Evolutionary conservation across 2,329 filamentous ascomycete genomes (phyloP).

Genomic region (Macrophomina tecta): DNA sequence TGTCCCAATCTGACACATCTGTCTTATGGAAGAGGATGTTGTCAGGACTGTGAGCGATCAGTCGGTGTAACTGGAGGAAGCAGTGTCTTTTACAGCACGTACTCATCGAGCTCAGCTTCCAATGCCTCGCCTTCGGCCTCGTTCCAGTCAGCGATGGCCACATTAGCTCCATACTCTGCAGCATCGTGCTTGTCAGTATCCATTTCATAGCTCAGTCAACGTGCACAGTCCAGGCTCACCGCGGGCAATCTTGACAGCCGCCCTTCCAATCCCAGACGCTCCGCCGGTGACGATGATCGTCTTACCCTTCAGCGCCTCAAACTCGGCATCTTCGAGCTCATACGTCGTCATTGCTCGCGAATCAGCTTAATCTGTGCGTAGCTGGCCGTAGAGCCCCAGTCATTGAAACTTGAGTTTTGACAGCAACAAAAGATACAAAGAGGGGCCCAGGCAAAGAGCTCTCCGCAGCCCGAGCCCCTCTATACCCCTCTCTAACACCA

Average conservation of each 20-base stretch:
- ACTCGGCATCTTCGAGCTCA: slow-evolving; percentile 8
- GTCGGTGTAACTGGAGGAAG: too few relatives aligned
- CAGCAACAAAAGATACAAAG: not conserved
- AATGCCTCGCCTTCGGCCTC: slow-evolving; percentile 30
- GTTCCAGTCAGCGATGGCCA: slow-evolving; percentile 35
- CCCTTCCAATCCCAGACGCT: slow-evolving; percentile 34
- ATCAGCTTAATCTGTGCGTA: not conserved
- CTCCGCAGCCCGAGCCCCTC: not conserved
- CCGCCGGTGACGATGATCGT: slow-evolving; percentile 36
- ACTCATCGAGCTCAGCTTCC: slow-evolving; percentile 27
- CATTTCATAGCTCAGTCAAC: not conserved
- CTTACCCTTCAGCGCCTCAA: slow-evolving; percentile 30
- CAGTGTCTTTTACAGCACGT: not conserved
- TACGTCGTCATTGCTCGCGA: slow-evolving; percentile 9
- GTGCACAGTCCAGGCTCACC: slow-evolving; percentile 25
- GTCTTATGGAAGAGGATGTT: slow-evolving; percentile 19
- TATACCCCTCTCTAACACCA: not conserved
- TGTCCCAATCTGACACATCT: slow-evolving; percentile 18
- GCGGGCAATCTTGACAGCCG: slow-evolving; percentile 33
- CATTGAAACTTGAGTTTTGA: not conserved
- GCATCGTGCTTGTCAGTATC: not conserved
- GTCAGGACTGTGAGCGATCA: not conserved
- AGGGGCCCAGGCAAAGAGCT: not conserved
- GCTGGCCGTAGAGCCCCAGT: not conserved
- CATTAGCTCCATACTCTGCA: slow-evolving; percentile 34